Base-by-base conservation (phyloP, 352 stramenopile species). In the Pythium sp. region DNA sequence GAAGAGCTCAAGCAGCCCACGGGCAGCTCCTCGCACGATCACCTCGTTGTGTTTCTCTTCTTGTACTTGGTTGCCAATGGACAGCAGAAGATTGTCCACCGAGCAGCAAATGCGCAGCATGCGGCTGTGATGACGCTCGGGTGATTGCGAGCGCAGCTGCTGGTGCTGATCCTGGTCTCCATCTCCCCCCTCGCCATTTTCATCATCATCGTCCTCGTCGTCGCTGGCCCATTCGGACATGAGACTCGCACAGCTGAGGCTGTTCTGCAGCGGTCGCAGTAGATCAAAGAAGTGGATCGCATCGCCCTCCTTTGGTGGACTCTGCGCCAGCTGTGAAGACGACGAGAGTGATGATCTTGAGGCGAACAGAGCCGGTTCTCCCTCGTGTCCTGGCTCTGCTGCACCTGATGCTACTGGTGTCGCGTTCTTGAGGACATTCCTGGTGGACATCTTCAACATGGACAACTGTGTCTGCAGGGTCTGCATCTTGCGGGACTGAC, bases 41-140 rank as follows among this genome's bases (percentile, higher is more conserved):
- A 70, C 75, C 14, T 83, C 66, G 28, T 78, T 73, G 14, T 76
- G 68, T 47, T 89, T 91, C 34, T 89, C 64, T 47, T 87, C 71
- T 38, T 88, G 76, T 7, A 79, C 69, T 5, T 72, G 79, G 57
- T 80, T 78, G 0, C 74, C 74, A 8, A 91, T 82, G 1, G 81
- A 79, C 11, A 90, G 61, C 24, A 91, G 69, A 3, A 91, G 56
- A 38, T 90, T 91, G 62, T 91, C 81, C 24, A 91, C 65, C 3
- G 83, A 91, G 62, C 81, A 90, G 63, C 81, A 89, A 5, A 90
- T 81, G 24, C 81, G 81, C 5, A 90, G 22, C 64, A 91, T 82
- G n/a, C 74, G 81, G 47, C 81, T 90, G 15, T 65, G 71, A 1
- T 86, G 78, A 9, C 80, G 74, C 61, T 91, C 80, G 24, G 79